phyloP scores from a whole-genome alignment of 2,329 filamentous ascomycete species.

The Talaromyces sp. region DNA sequence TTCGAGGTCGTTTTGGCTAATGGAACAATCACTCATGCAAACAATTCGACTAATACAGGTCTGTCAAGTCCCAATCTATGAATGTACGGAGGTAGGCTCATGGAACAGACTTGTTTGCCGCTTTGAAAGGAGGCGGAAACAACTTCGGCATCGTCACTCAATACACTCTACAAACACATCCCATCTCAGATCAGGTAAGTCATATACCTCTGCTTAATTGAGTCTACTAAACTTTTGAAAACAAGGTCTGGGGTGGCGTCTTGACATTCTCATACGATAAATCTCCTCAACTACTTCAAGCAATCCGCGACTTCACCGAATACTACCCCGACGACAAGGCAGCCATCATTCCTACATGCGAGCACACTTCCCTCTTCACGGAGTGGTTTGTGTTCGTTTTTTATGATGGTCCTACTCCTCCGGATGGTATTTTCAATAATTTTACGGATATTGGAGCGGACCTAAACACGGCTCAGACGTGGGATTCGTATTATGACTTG shows the following conservation, averaged over 20 bases:
- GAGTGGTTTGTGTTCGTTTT: conserved; percentile 62
- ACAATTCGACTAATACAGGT: conserved; percentile 34
- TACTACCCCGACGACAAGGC: conserved; percentile 59
- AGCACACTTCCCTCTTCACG: conserved; percentile 48
- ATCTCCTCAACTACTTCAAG: conserved; percentile 34
- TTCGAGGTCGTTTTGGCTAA: conserved; percentile 50
- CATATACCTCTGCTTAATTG: neutral
- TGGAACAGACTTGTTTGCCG: conserved; percentile 38
- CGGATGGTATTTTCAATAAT: conserved; percentile 53
- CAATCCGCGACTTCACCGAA: conserved; percentile 35
- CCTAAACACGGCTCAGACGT: conserved; percentile 48
- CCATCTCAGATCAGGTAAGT: conserved; percentile 28
- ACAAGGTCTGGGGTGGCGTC: conserved; percentile 47
- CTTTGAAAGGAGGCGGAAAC: conserved; percentile 44
- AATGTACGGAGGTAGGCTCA: neutral
- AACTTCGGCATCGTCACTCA: conserved; percentile 46
- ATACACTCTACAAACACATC: conserved; percentile 35
- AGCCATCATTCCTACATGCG: conserved; percentile 57
- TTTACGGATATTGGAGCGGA: conserved; percentile 51
- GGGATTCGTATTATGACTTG: conserved; percentile 47
- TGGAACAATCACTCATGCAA: conserved; percentile 44
- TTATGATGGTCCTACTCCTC: conserved; percentile 57
- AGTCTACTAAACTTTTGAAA: neutral
- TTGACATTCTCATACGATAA: conserved; percentile 41
- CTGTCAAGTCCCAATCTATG: neutral